Evolutionary conservation across 176 grass and related monocot species (phyloP), one percentile per base, ranked within the genome.

Genomic region (Canna indica): DNA sequence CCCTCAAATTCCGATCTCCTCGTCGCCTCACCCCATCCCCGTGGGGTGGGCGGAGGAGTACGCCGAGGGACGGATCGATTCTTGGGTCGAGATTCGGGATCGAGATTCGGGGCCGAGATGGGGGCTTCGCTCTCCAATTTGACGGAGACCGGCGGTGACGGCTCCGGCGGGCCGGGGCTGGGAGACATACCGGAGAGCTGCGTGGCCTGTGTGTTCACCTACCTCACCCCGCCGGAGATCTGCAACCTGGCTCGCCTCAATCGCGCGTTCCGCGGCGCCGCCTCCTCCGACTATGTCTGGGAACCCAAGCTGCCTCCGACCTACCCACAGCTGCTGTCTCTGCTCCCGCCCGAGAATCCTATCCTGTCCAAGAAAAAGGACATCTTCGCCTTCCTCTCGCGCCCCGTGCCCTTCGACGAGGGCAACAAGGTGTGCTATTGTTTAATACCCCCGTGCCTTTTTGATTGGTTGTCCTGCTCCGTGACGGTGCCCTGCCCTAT

Each of bases 171-270:
- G 48, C 48, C 70, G 27, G 70, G 70, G 20, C 70, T 72, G 6
- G 70, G 70, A 2, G 70, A 72, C 70, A 72, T 72, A 28, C 70
- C 47, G 20, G 70, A 72, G 70, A 72, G 70, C 70, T 72, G 70
- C 20, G 70, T 72, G 70, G 70, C 70, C 15, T 72, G 70, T 31
- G 70, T 72, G 18, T 72, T 72, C 31, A 72, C 47, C 27, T 56
- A 72, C 70, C 70, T 72, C 31, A 72, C 70, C 47, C 31, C 70
- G 29, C 70, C 32, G 16, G 70, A 72, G 70, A 72, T 72, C 70
- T 72, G 70, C 47, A 72, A 72, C 26, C 69, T 72, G 42, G 69
- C 69, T 5, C 69, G 69, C 47, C 69, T 72, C 29, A 72, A 72
- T 47, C 47, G 47, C 31, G 69, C 69, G 29, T 72, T 72, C 47